Evolutionary conservation across 2,329 filamentous ascomycete species (phyloP).

Genomic region (Penicillium fuscoglaucum): DNA sequence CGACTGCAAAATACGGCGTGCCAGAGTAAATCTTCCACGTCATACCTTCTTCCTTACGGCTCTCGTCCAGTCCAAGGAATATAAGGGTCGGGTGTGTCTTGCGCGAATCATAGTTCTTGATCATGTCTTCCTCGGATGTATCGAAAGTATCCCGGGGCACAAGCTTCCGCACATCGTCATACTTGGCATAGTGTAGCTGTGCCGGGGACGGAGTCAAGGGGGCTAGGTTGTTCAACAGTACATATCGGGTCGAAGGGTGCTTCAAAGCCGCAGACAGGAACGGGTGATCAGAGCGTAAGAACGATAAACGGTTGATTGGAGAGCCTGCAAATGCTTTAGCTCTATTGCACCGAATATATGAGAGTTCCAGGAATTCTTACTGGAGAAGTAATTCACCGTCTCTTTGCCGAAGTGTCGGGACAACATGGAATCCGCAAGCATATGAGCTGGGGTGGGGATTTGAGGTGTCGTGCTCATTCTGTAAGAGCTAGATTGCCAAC

Average conservation of each 20-base stretch:
- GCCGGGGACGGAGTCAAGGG: slow-evolving; percentile 66
- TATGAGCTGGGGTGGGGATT: slow-evolving; percentile 60
- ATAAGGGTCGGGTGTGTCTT: slow-evolving; percentile 69
- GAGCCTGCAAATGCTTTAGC: slow-evolving; percentile 38
- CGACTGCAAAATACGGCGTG: slow-evolving; percentile 83
- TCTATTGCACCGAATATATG: background rate
- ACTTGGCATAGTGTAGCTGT: slow-evolving; percentile 67
- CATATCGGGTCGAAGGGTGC: slow-evolving; percentile 58
- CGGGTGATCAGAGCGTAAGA: slow-evolving; percentile 49
- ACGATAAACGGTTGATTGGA: slow-evolving; percentile 52
- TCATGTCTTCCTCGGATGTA: slow-evolving; percentile 68
- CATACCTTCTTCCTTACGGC: slow-evolving; percentile 44
- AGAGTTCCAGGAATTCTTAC: slow-evolving; percentile 30
- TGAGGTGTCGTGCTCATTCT: slow-evolving; percentile 34
- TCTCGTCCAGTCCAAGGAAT: slow-evolving; percentile 82
- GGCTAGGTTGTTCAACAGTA: slow-evolving; percentile 76
- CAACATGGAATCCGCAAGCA: slow-evolving; percentile 58
- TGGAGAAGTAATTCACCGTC: slow-evolving; percentile 54
- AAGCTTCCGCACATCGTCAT: slow-evolving; percentile 67
- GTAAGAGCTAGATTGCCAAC: background rate
- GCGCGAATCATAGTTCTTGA: slow-evolving; percentile 72
- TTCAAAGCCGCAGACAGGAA: slow-evolving; percentile 51
- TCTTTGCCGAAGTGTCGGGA: slow-evolving; percentile 52
- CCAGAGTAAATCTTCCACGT: slow-evolving; percentile 66
- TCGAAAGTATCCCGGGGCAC: slow-evolving; percentile 72